Base-by-base conservation (phyloP, 1,284 basidiomycete species). In the Ceratobasidium sp. region DNA sequence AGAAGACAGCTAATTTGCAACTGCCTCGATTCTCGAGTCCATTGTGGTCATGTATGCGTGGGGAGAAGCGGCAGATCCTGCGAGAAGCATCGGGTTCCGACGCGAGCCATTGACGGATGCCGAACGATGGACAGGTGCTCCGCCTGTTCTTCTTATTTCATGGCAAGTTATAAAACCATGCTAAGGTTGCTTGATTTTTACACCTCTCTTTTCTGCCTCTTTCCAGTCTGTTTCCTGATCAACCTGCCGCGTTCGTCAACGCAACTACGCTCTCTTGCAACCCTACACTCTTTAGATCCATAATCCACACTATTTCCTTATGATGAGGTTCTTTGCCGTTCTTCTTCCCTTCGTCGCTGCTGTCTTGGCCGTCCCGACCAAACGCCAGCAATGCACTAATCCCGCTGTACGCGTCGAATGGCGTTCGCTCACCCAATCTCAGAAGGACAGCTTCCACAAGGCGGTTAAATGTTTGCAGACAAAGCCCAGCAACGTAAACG, bases 381-480 rank as follows among this genome's bases (percentile, higher is more conserved):
- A 62, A 34, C 29, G 45, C 22, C 45, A 62, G 29, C 13, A 47
- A 13, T 62, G 58, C 45, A 34, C 58, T 17, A 62, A 50, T 20
- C 43, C 47, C 29, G n/a, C 32, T 3, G 40, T 50, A 6, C 58
- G 58, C 5, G 20, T 35, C 15, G 58, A 62, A 62, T 62, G 58
- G 58, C 58, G 58, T 27, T 49, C 45, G 15, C 40, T 62, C 20
- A 50, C 25, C 15, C 58, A 49, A 43, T 29, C 34, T 31, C 58
- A 60, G 32, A 29, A 45, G 7, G 27, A 49, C 20, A 43, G 47
- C 31, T 62, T 50, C 34, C 58, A 62, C 34, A 29, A 62, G 10
- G 58, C 56, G 1, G 27, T 58, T 27, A 58, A 58, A 31, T 58
- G 56, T 27, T 32, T 58, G 29, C 56, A 58, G 47, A 62, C 43